Conservation (phyloP, 805 yeast genomes). For the Wickerhamiella shivajii region DNA sequence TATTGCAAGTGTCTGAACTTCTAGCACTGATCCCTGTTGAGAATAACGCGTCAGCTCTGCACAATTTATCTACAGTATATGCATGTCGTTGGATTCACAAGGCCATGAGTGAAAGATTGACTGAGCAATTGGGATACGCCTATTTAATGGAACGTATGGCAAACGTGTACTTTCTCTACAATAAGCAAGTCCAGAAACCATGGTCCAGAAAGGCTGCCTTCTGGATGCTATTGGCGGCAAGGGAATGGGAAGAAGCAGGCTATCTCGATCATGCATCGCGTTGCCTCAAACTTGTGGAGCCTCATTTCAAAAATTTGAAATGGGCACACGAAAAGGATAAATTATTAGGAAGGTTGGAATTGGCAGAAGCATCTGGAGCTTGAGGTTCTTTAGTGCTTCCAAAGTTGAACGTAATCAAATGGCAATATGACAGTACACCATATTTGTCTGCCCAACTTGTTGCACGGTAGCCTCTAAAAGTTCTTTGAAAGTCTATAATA, state of each 20-base stretch:
- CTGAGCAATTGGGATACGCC: slow-evolving; percentile 32
- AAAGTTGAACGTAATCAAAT: no score
- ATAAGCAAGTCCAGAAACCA: slow-evolving; percentile 25
- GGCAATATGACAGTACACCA: no score
- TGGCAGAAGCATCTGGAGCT: no score
- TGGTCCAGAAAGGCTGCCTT: slow-evolving; percentile 60
- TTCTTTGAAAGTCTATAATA: no score
- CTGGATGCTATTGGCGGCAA: slow-evolving; percentile 62
- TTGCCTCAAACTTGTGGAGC: slow-evolving; percentile 13
- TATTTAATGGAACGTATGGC: slow-evolving; percentile 40
- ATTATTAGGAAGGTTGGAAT: slow-evolving; percentile 12
- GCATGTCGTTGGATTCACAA: slow-evolving; percentile 35
- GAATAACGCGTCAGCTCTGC: not conserved
- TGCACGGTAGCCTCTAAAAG: no score
- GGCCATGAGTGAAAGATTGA: slow-evolving; percentile 28
- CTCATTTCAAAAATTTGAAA: slow-evolving; percentile 17
- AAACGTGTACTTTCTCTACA: slow-evolving; percentile 32
- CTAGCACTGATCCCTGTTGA: slow-evolving; percentile 21
- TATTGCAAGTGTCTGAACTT: slow-evolving; percentile 57
- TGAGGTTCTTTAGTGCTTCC: no score
- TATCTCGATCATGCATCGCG: slow-evolving; percentile 20
- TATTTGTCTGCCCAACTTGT: no score
- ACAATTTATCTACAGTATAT: slow-evolving; percentile 25
- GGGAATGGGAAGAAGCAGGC: slow-evolving; percentile 41
- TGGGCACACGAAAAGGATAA: slow-evolving; percentile 14